Evolutionary conservation across 2,329 filamentous ascomycete species (phyloP), one percentile per base, ranked within the genome.

Genomic region (Fusarium abutilonis): DNA sequence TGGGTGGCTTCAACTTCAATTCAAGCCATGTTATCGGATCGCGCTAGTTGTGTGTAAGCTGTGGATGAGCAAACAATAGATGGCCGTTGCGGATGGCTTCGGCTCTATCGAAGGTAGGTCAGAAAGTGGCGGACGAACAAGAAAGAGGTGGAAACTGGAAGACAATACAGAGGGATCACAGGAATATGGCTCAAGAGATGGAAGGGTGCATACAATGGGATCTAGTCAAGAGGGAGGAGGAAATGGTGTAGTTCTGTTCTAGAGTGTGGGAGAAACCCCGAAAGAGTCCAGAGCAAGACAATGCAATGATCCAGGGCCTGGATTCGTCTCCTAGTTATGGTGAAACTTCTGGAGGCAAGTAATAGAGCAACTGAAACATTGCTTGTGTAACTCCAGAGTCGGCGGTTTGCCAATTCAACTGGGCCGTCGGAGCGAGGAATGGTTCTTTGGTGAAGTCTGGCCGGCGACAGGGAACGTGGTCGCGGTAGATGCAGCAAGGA

Each of bases 311-410:
- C 44, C 62, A 42, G 39, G 29, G 38, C 17, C 43, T 50, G 46
- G 43, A 34, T 50, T 56, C 50, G 60, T 63, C 63, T 63, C 39
- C 41, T 17, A 43, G 49, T 60, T 72, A 66, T 67, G 63, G 59
- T 60, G 59, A 72, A 70, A 44, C 56, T 69, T 64, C 58, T 66
- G 60, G 55, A 52, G 63, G 44, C 55, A 64, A 42, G 45, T 60
- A 38, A 57, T 58, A 44, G 61, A 65, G 60, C 63, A 64, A 73
- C 67, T 73, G 73, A 75, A 75, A 76, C 75, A 76, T 26, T 69
- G 68, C 52, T 68, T 58, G 74, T 76, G 73, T 72, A 69, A 76
- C 75, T 60, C 47, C 59, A 69, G 39, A 54, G 58, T 63, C 66
- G 67, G 68, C 53, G 67, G 67, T 70, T 71, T 70, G 63, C 63